Base-by-base conservation (phyloP, 2,329 filamentous ascomycete genomes). In the Diaporthe longicolla region DNA sequence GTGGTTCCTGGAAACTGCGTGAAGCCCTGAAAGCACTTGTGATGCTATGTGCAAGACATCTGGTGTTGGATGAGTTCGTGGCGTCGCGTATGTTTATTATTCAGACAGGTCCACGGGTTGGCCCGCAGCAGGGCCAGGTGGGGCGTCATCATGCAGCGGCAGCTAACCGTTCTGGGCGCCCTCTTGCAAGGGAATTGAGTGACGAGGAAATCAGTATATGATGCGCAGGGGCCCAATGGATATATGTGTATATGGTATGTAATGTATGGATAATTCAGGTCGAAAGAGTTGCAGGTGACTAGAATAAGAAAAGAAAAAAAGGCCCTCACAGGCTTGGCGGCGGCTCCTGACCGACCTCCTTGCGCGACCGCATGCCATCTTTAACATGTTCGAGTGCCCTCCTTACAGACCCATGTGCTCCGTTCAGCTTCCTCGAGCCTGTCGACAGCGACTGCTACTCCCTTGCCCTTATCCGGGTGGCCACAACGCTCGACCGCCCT, bases 331-430 rank as follows among this genome's bases (percentile, higher is more conserved):
- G 43, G 45, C 61, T 24, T 52, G 45, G 61, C 61, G 21, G 43
- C 61, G 50, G 61, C 29, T 37, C 50, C 43, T 50, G 43, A 37
- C 26, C 29, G 29, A 13, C 29, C 9, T 66, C 45, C 13, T 24
- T 37, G 61, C 61, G 61, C 29, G 45, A n/a, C 26, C 61, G 61
- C 61, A 52, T 45, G 29, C 61, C 61, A 24, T 66, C 61, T 29
- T 52, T 66, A n/a, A 66, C 61, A 4, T 66, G 61, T n/a, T 52
- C 43, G 35, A 66, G 21, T 13, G 26, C 43, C 17, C 45, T 66
- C 43, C 43, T 52, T 45, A 66, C 29, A 52, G 61, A 66, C 45
- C 43, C 43, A 19, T 52, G 61, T 37, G 43, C 43, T 66, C 11
- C 26, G 26, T 5, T 66, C 26, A 21, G 43, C 26, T 5, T 66